Percentiles rank a stretch among this genome's conserved stretches.
These are phyloP conservation scores for Pseudogymnoascus sp. DNA, from an alignment of 2,329 filamentous ascomycete genomes.

Conservation along the genomic window DNA sequence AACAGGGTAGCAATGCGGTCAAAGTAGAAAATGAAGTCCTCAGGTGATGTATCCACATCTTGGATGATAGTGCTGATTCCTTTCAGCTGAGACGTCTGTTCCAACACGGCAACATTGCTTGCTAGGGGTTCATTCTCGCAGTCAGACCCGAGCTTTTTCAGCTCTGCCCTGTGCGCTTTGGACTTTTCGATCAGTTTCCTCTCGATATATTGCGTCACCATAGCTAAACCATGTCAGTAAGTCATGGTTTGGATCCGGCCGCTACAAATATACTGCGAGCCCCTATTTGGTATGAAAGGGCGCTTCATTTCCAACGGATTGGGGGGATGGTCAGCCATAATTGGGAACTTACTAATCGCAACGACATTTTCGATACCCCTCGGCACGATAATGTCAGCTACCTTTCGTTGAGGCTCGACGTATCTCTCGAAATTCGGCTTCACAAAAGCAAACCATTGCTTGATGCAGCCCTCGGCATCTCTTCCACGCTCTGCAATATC, in stretches of 20 bases:
- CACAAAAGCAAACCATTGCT: slow-evolving; percentile 94
- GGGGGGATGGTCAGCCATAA: background rate
- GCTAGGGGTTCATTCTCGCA: slow-evolving; percentile 66
- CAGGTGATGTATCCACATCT: slow-evolving; percentile 65
- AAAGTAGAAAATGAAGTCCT: slow-evolving; percentile 97
- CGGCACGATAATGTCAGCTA: slow-evolving; percentile 89
- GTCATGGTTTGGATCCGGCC: background rate
- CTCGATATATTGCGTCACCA: slow-evolving; percentile 91
- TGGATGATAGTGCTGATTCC: slow-evolving; percentile 90
- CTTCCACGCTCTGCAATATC: slow-evolving; percentile 84
- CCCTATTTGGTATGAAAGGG: background rate
- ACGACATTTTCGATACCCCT: slow-evolving; percentile 91
- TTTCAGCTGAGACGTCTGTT: slow-evolving; percentile 69
- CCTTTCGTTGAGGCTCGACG: slow-evolving; percentile 83
- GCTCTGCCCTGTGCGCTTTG: slow-evolving; percentile 66
- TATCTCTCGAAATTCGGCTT: slow-evolving; percentile 95
- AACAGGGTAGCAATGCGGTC: slow-evolving; percentile 79
- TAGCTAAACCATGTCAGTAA: slow-evolving; percentile 42
- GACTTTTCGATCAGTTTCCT: slow-evolving; percentile 83
- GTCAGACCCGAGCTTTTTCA: slow-evolving; percentile 66
- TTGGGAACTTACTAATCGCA: slow-evolving; percentile 58
- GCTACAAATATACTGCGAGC: background rate
- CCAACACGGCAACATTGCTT: slow-evolving; percentile 63
- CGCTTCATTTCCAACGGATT: background rate
- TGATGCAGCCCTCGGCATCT: slow-evolving; percentile 91